Conservation (phyloP, 2,329 filamentous ascomycete genomes). For the Neopestalotiopsis clavispora region DNA sequence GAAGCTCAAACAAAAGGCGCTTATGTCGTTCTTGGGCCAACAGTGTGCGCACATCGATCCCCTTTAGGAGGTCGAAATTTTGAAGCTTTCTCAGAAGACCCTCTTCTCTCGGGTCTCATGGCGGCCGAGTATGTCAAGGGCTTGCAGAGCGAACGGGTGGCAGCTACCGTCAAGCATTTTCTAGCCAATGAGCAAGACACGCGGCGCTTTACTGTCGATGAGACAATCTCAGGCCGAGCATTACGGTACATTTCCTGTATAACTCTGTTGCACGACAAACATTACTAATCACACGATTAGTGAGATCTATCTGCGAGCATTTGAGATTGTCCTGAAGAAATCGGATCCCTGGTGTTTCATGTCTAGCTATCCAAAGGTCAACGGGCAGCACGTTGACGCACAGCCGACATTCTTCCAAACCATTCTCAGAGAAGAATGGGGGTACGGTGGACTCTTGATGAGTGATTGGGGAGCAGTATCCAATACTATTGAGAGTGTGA, state of each 20-base stretch:
- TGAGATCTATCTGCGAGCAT: slow-evolving; percentile 68
- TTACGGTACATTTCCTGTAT: not conserved
- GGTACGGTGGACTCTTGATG: not conserved
- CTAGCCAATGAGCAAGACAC: slow-evolving; percentile 55
- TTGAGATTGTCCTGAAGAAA: slow-evolving; percentile 63
- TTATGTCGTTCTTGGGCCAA: slow-evolving; percentile 63
- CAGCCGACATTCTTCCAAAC: slow-evolving; percentile 4
- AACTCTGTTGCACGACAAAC: slow-evolving; percentile 24
- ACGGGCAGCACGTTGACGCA: not conserved
- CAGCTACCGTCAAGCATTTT: slow-evolving; percentile 41
- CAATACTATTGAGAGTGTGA: slow-evolving; percentile 5
- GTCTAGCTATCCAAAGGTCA: slow-evolving; percentile 58
- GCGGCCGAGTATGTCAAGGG: slow-evolving; percentile 37
- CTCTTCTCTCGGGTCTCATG: slow-evolving; percentile 36
- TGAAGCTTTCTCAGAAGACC: slow-evolving; percentile 65
- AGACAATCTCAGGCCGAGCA: slow-evolving; percentile 39
- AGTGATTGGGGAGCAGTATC: slow-evolving; percentile 1
- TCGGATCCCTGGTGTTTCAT: slow-evolving; percentile 60
- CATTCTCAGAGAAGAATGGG: slow-evolving; percentile 7
- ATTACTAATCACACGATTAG: slow-evolving; percentile 55
- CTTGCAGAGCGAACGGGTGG: slow-evolving; percentile 36
- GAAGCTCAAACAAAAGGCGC: slow-evolving; percentile 64
- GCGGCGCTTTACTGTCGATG: slow-evolving; percentile 46
- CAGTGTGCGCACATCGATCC: slow-evolving; percentile 65
- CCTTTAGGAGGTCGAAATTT: slow-evolving; percentile 68